Conservation (phyloP, 768 basidiomycete species). For the Phanerochaete sordida region DNA sequence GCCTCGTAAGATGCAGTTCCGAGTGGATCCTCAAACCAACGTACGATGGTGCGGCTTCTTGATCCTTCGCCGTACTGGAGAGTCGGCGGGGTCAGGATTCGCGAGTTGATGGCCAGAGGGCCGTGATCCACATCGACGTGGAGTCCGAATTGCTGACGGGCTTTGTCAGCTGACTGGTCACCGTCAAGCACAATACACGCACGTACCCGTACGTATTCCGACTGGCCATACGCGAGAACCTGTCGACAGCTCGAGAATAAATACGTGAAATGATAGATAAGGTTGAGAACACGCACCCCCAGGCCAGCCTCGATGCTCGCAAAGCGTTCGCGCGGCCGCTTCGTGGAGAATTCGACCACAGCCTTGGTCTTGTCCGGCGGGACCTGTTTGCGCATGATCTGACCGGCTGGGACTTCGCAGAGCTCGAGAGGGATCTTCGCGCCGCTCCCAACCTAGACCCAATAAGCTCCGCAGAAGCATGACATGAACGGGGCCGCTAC, state of each 20-base stretch:
- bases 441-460: conserved; percentile 56
- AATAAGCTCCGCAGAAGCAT: too few relatives aligned
- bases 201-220: conserved; percentile 57
- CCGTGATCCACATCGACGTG: conserved; percentile 42
- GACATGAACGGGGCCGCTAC: too few relatives aligned
- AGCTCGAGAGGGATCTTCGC: conserved; percentile 68
- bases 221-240: conserved; percentile 57
- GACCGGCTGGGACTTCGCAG: conserved; percentile 59
- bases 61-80: conserved; percentile 62
- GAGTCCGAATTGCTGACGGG: conserved; percentile 60
- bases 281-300: conserved; percentile 36
- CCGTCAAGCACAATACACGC: too few relatives aligned
- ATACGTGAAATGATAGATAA: too few relatives aligned
- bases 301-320: conserved; percentile 51
- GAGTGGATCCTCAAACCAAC: too few relatives aligned
- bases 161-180: too few relatives aligned
- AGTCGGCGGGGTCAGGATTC: conserved; percentile 60
- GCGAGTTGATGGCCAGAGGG: conserved; percentile 56
- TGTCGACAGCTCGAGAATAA: too few relatives aligned
- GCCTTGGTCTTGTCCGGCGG: conserved; percentile 63
- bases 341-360: conserved; percentile 65
- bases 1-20: conserved; percentile 11
- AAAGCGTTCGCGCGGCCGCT: conserved; percentile 56
- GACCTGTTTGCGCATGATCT: conserved; percentile 70
- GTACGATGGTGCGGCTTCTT: conserved; percentile 53